A percentile compares a stretch with the other conserved stretches of the same genome.
Evolutionary conservation across 2,329 filamentous ascomycete genomes (phyloP).

Genomic region (Ophiosphaerella korrae): DNA sequence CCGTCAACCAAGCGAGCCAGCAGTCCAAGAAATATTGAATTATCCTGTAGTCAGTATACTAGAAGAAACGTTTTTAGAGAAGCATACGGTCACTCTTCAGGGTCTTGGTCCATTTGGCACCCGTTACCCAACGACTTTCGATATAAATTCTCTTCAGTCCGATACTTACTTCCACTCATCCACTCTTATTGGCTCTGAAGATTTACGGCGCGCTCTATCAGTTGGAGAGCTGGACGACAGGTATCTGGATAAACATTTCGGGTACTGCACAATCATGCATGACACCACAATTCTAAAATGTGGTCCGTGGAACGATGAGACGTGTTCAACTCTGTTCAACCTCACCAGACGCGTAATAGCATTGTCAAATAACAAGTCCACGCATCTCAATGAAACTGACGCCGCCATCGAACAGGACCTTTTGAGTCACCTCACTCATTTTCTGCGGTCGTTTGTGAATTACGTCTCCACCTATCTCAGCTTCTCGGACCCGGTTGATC

Average conservation of each 20-base stretch:
- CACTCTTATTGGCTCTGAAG: slow-evolving; percentile 64
- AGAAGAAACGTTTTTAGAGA: slow-evolving; percentile 9
- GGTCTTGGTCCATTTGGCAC: slow-evolving; percentile 57
- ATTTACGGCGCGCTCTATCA: slow-evolving; percentile 54
- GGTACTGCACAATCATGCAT: slow-evolving; percentile 47
- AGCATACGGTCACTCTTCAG: slow-evolving; percentile 26
- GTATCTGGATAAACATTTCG: slow-evolving; percentile 51
- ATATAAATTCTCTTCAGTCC: slow-evolving; percentile 54
- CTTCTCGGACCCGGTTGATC: slow-evolving; percentile 62
- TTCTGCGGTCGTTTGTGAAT: slow-evolving; percentile 53
- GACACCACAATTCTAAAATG: slow-evolving; percentile 49
- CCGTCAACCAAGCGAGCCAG: slow-evolving; percentile 51
- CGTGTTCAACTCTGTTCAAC: slow-evolving; percentile 49
- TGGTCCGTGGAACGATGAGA: slow-evolving; percentile 61
- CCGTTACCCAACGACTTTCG: slow-evolving; percentile 60
- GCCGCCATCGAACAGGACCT: neutral
- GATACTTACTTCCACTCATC: slow-evolving; percentile 62
- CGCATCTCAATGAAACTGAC: neutral
- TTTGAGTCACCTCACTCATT: slow-evolving; percentile 14
- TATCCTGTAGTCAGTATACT: neutral
- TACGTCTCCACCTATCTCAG: slow-evolving; percentile 57
- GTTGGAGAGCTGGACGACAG: slow-evolving; percentile 21
- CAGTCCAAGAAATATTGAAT: slow-evolving; percentile 21
- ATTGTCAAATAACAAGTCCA: slow-evolving; percentile 1
- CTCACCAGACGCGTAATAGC: slow-evolving; percentile 13